These are phyloP conservation scores for Sanghuangporus sanghuang DNA, from an alignment of 1,284 basidiomycete species.

Conservation along the genomic window DNA sequence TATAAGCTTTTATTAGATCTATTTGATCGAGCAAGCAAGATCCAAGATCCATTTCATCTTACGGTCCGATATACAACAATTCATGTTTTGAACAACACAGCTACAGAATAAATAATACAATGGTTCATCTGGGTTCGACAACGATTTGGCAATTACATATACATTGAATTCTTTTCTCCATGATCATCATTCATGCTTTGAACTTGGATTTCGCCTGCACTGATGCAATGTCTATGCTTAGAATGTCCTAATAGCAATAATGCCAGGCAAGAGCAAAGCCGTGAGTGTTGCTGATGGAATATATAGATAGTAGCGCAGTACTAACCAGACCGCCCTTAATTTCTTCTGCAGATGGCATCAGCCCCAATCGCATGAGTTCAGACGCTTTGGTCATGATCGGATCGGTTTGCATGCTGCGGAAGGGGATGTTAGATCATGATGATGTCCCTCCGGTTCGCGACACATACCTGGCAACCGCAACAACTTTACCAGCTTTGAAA, in stretches of 20 bases:
- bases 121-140: no score
- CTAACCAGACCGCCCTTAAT: conserved; percentile 61
- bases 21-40: no score
- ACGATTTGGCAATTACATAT: no score
- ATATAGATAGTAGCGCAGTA: neutral
- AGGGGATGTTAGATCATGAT: neutral
- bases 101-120: no score
- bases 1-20: no score
- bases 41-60: no score
- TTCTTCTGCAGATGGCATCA: conserved; percentile 80
- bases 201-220: conserved; percentile 11
- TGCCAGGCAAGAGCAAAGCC: neutral
- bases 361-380: conserved; percentile 72
- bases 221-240: conserved; percentile 13
- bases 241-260: neutral
- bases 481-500: conserved; percentile 68
- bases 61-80: no score
- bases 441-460: conserved; percentile 25
- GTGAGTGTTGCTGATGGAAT: neutral
- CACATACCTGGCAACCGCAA: conserved; percentile 71
- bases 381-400: conserved; percentile 79
- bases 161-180: no score
- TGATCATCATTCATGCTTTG: neutral
- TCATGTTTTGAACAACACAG: no score
- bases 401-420: conserved; percentile 72